Evolutionary conservation across 768 basidiomycete species (phyloP).

Genomic region (Phlebiopsis flavidoalba): DNA sequence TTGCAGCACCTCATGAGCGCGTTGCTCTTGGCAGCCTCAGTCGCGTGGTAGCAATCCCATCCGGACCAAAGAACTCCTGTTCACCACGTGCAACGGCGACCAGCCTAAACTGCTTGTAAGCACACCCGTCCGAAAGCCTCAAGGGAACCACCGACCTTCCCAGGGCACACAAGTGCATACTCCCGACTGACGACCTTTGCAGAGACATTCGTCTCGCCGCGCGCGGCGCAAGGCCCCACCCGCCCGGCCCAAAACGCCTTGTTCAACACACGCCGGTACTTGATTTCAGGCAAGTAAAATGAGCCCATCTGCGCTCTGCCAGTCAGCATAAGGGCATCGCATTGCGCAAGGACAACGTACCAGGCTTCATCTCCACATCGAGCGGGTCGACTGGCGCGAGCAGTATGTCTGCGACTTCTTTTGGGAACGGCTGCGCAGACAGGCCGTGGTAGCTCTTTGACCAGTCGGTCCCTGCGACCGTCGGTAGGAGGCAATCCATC

Average conservation of each 20-base stretch:
- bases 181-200: constrained; percentile 87
- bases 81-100: constrained; percentile 92
- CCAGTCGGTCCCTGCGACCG: constrained; percentile 70
- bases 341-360: constrained; percentile 35
- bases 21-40: constrained; percentile 94
- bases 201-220: constrained; percentile 86
- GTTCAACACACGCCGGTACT: constrained; percentile 89
- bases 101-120: constrained; percentile 42
- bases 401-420: constrained; percentile 67
- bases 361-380: constrained; percentile 94
- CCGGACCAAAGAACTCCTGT: constrained; percentile 93
- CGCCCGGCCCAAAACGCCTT: constrained; percentile 94
- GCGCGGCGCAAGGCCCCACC: constrained; percentile 87
- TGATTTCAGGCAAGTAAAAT: constrained; percentile 96
- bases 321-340: not conserved
- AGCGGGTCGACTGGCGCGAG: constrained; percentile 67
- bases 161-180: constrained; percentile 89
- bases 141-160: constrained; percentile 59
- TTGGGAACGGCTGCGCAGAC: constrained; percentile 69
- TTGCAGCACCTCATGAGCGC: constrained; percentile 98
- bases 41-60: constrained; percentile 88
- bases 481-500: not conserved
- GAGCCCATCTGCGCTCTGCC: constrained; percentile 63
- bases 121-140: not conserved
- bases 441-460: constrained; percentile 83